Conservation (phyloP, 495 filamentous ascomycete genomes). For the Aspergillus hancockii region DNA sequence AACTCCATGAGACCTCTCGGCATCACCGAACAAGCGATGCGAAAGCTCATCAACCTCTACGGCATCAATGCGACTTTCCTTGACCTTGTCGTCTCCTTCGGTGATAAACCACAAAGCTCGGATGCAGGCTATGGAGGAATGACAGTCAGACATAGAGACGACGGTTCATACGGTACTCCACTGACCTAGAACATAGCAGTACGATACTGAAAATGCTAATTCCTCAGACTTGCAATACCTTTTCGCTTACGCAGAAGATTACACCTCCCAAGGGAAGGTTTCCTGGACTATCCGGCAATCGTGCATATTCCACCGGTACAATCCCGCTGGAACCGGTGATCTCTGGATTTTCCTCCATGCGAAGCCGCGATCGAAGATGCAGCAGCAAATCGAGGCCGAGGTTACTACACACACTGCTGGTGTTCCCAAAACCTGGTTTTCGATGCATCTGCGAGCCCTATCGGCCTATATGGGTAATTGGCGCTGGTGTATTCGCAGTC, state of each 20-base stretch:
- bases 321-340: slow-evolving; percentile 11
- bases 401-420: not conserved
- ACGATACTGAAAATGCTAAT: not conserved
- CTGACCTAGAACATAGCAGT: not conserved
- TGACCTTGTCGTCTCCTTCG: slow-evolving; percentile 19
- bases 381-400: slow-evolving; percentile 9
- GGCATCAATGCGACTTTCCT: slow-evolving; percentile 13
- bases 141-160: slow-evolving; percentile 12
- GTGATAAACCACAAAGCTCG: slow-evolving; percentile 21
- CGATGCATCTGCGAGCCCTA: slow-evolving; percentile 13
- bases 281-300: slow-evolving; percentile 22
- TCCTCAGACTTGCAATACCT: slow-evolving; percentile 17
- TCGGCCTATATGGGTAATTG: slow-evolving; percentile 13
- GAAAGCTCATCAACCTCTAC: slow-evolving; percentile 13
- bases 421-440: slow-evolving; percentile 5
- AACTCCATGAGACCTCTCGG: slow-evolving; percentile 15
- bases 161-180: slow-evolving; percentile 16
- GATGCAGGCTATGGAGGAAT: slow-evolving; percentile 21
- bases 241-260: slow-evolving; percentile 13
- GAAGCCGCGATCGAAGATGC: slow-evolving; percentile 10
- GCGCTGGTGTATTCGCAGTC: slow-evolving; percentile 13
- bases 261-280: not conserved
- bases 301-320: slow-evolving; percentile 20
- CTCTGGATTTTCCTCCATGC: slow-evolving; percentile 24
- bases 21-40: slow-evolving; percentile 12